Evolutionary conservation across 805 yeast species (phyloP), one percentile per base, ranked within the genome.

Genomic region (Komagataella kurtzmanii): DNA sequence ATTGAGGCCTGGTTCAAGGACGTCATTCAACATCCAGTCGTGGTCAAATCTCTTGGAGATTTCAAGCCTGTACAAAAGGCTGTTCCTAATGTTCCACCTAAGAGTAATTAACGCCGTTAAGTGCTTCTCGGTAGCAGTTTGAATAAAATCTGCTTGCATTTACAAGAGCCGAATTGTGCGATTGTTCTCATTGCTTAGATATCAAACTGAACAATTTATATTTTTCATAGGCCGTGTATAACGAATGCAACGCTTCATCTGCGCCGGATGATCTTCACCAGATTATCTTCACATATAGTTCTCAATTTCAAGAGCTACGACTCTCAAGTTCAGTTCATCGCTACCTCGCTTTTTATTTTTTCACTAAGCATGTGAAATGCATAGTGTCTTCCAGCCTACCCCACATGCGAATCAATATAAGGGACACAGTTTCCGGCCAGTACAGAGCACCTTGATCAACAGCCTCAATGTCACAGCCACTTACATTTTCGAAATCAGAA

Each of bases 41-140:
- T 72, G 73, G 67, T 67, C 63, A 65, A 51, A 48, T 67, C 68
- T 58, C 70, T 69, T 68, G 73, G 71, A 48, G 74, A 73, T 56
- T 70, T 75, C 61, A 60, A 75, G 65, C 76, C 77, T 69, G 71
- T 73, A 51, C 86, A 75, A 52, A 80, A 77, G 68, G 14, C 14
- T 14, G 14, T 10, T 30, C 82, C 85, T 57, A 61, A 71, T 57
- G 85, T 81, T 69, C 73, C 66, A 59, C 72, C 71, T 61, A 81
- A 88, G 57, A 5, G 40, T 14, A 30, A 1, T 30, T 30, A 8
- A 30, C 6, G 12, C 2, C 6, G 40, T 8, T 10, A 14, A 30
- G n/a, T 30, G 6, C 40, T 8, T 30, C 40, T 30, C 40, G 40
- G 40, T 30, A 30, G 40, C 40, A 21, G 23, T 21, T 21, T 21